Percentiles rank a stretch among this genome's conserved stretches.
Evolutionary conservation across 192 early-diverging fungal genomes (phyloP).

Genomic region (Coemansia sp.): DNA sequence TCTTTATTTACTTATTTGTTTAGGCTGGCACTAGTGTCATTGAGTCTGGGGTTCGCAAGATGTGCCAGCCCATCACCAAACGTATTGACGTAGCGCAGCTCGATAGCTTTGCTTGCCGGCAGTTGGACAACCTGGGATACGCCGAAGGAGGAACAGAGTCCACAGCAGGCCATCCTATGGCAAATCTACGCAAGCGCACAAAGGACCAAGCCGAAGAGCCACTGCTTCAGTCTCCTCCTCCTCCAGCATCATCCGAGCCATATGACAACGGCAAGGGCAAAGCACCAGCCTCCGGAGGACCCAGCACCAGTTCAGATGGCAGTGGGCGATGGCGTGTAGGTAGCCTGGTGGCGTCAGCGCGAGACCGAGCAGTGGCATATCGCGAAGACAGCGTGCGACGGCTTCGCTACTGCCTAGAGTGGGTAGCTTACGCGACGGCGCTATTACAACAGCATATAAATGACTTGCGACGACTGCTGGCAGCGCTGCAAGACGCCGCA

Average conservation of each 20-base stretch:
- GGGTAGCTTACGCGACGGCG: slow-evolving; percentile 83
- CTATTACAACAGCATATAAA: slow-evolving; percentile 72
- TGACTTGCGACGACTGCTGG: slow-evolving; percentile 62
- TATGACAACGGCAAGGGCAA: slow-evolving; percentile 12
- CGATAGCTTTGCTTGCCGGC: slow-evolving; percentile 77
- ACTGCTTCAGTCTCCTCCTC: no score
- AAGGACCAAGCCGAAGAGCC: slow-evolving; percentile 32
- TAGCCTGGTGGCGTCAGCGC: slow-evolving; percentile 34
- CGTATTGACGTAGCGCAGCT: slow-evolving; percentile 73
- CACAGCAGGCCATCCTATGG: neutral
- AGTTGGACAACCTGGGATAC: slow-evolving; percentile 67
- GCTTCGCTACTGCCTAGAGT: slow-evolving; percentile 87
- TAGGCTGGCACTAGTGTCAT: slow-evolving; percentile 71
- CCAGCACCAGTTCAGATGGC: slow-evolving; percentile 62
- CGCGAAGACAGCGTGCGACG: slow-evolving; percentile 89
- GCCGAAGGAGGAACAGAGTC: neutral
- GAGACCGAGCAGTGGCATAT: slow-evolving; percentile 70
- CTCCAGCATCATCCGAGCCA: neutral
- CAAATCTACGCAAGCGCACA: slow-evolving; percentile 39
- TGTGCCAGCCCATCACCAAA: slow-evolving; percentile 75
- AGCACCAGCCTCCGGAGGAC: slow-evolving; percentile 64
- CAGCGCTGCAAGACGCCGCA: slow-evolving; percentile 30
- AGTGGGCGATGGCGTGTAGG: slow-evolving; percentile 30
- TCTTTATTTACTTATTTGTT: neutral
- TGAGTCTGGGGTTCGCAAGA: slow-evolving; percentile 71